Percentiles rank a stretch among this genome's conserved stretches.
These are phyloP conservation scores for Globisporangium uncinulatum DNA, from an alignment of 352 stramenopile species.

Conservation along the genomic window DNA sequence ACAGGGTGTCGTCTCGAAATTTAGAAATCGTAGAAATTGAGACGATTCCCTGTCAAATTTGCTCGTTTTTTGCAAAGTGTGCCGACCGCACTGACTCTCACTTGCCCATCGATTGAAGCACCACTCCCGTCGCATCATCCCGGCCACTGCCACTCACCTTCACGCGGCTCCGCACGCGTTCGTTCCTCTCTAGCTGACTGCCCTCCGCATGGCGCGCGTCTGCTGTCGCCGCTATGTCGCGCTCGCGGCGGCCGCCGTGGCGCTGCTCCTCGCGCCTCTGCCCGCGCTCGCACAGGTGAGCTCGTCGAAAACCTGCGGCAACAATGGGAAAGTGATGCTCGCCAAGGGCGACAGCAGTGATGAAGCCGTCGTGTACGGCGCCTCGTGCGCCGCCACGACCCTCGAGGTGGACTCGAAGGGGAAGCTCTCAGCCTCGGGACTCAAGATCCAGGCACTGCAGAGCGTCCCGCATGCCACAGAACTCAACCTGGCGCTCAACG, in stretches of 20 bases:
- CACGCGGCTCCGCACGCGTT: no score
- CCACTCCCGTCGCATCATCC: no score
- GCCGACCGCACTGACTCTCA: neutral
- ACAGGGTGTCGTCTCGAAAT: no score
- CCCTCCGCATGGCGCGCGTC: neutral
- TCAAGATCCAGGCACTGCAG: slow-evolving; percentile 42
- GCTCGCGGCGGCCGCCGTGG: neutral
- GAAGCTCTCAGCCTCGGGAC: slow-evolving; percentile 29
- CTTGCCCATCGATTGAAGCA: no score
- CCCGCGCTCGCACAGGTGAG: neutral
- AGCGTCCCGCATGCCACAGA: slow-evolving; percentile 40
- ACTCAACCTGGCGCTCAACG: slow-evolving; percentile 54
- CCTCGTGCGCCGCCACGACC: slow-evolving; percentile 23
- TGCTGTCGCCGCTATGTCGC: slow-evolving; percentile 4
- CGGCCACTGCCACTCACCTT: no score
- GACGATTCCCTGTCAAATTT: neutral
- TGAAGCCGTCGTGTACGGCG: slow-evolving; percentile 29
- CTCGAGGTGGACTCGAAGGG: slow-evolving; percentile 27
- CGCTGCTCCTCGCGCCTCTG: neutral
- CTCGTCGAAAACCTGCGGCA: slow-evolving; percentile 18
- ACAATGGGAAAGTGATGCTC: slow-evolving; percentile 33
- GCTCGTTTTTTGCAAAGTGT: neutral
- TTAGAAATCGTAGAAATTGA: no score
- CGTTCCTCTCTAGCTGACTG: no score
- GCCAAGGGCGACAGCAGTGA: slow-evolving; percentile 22